Evolutionary conservation across 805 yeast genomes (phyloP), one percentile per base, ranked within the genome.

Genomic region (Wickerhamomyces alni): DNA sequence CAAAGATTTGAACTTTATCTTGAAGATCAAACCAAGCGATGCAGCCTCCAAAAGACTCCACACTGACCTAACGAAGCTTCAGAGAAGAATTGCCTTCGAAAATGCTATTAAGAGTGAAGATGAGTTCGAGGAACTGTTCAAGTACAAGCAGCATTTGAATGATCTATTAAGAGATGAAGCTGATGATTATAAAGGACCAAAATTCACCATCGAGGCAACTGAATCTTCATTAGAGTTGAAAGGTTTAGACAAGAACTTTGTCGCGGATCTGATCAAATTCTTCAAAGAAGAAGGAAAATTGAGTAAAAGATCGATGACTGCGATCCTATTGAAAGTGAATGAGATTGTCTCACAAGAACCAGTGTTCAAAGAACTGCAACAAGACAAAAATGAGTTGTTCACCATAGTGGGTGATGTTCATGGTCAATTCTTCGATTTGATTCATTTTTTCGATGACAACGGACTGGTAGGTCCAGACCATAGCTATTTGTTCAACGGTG

Each of bases 351-450:
- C 63, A 41, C 46, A 66, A 3, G 97, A 91, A 57, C 74, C 80
- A 8, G 71, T 95, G 1, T 66, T 89, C 70, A 83, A 81, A 27
- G 98, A 89, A 55, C 57, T 91, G 30, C 65, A 67, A 43, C 65
- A 48, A 44, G 41, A 19, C 17, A 36, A 22, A n/a, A 41, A 40
- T 36, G 17, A 30, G 21, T 39, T 41, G 28, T 69, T 91, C 35
- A 87, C 97, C 1, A 85, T 93, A 9, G 93, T 95, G 51, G 99
- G 99, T 49, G 99, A 93, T 61, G 91, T 97, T 1, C 99, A 93
- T 60, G 99, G 99, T 30, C 99, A 93, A 63, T 88, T 84, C 58
- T 91, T 75, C 54, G 99, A 93, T 58, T 80, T 93, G 38, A 63
- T 91, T 53, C 82, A 88, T 57, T 71, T 93, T 38, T 91, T 93